phyloP scores from a whole-genome alignment of 2,329 filamentous ascomycete species.

The Fusarium sp. region DNA sequence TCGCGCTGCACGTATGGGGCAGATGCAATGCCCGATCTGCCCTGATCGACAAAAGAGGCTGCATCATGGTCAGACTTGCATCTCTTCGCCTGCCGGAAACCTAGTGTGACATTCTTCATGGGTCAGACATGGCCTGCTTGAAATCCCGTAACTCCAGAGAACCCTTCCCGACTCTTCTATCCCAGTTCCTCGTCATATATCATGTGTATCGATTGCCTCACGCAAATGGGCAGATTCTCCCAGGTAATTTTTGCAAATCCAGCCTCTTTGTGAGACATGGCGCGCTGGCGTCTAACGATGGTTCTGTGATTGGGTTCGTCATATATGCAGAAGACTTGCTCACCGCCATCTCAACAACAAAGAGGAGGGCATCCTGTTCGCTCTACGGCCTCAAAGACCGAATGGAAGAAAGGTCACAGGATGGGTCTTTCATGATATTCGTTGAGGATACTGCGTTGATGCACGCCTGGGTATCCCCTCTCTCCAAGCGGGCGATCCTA shows the following conservation, averaged over 20 bases:
- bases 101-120: conserved; percentile 9
- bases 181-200: conserved; percentile 8
- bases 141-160: conserved; percentile 6
- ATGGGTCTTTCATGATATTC: conserved; percentile 7
- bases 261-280: conserved; percentile 33
- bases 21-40: conserved; percentile 29
- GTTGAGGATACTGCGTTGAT: conserved; percentile 17
- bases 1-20: conserved; percentile 25
- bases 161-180: background rate
- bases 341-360: conserved; percentile 40
- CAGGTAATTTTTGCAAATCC: conserved; percentile 14
- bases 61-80: conserved; percentile 35
- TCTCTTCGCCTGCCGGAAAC: conserved; percentile 21
- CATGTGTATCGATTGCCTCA: conserved; percentile 26
- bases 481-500: conserved; percentile 16
- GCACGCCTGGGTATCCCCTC: background rate
- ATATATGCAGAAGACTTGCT: conserved; percentile 21
- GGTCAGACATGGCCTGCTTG: background rate
- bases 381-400: conserved; percentile 24
- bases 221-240: conserved; percentile 15
- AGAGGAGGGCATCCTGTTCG: conserved; percentile 38
- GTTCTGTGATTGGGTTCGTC: conserved; percentile 17
- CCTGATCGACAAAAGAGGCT: conserved; percentile 39
- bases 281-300: conserved; percentile 10
- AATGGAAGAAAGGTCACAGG: conserved; percentile 15